Evolutionary conservation across 2,329 filamentous ascomycete species (phyloP).

Genomic region (Penicillium capsulatum): DNA sequence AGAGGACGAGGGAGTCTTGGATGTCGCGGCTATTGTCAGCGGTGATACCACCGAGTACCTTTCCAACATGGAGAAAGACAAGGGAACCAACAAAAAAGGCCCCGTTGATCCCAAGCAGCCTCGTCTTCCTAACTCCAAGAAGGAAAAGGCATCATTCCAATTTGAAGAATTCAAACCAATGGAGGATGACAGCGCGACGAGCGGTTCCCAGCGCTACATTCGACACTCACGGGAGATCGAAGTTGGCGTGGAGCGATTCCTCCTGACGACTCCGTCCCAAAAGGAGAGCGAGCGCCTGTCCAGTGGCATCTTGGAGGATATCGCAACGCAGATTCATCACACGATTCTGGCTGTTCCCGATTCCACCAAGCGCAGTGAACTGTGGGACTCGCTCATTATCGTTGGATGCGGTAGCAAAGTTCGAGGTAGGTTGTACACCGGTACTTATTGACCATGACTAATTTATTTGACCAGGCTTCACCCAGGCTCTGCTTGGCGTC

Average conservation of each 20-base stretch:
- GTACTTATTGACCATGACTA: slow-evolving; percentile 34
- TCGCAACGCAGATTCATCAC: slow-evolving; percentile 78
- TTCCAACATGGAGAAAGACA: slow-evolving; percentile 60
- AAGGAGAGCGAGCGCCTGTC: slow-evolving; percentile 31
- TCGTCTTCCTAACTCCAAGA: slow-evolving; percentile 56
- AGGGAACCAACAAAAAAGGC: slow-evolving; percentile 52
- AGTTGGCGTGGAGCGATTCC: slow-evolving; percentile 59
- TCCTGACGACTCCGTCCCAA: slow-evolving; percentile 48
- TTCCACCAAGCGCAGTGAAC: slow-evolving; percentile 73
- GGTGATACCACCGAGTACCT: slow-evolving; percentile 61
- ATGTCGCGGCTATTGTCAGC: slow-evolving; percentile 62
- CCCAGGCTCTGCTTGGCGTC: slow-evolving; percentile 77
- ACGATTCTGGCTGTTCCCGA: slow-evolving; percentile 80
- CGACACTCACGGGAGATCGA: slow-evolving; percentile 55
- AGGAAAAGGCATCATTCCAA: slow-evolving; percentile 56
- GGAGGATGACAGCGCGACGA: slow-evolving; percentile 50
- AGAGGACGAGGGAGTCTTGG: slow-evolving; percentile 60
- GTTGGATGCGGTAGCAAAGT: slow-evolving; percentile 78
- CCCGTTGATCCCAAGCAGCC: slow-evolving; percentile 47
- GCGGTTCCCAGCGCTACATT: slow-evolving; percentile 50
- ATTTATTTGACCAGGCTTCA: slow-evolving; percentile 72
- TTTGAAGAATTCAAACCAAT: slow-evolving; percentile 57
- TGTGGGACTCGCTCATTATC: slow-evolving; percentile 90
- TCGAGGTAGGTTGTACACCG: slow-evolving; percentile 44
- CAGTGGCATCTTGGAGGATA: slow-evolving; percentile 71